phyloP scores from a whole-genome alignment of 2,329 filamentous ascomycete species.

The Hortaea werneckii region DNA sequence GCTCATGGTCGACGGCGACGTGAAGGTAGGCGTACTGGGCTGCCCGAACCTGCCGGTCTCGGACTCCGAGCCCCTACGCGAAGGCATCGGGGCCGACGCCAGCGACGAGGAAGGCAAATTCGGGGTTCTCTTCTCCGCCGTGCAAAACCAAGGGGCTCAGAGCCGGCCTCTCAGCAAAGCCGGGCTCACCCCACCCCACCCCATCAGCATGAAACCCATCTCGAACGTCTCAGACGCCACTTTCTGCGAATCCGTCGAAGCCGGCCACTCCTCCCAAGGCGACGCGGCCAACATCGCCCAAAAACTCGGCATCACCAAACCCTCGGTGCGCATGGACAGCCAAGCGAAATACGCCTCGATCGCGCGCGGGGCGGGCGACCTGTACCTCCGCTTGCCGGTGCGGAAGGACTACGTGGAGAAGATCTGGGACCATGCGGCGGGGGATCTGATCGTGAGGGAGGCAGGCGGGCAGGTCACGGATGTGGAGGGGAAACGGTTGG shows the following conservation, averaged over 20 bases:
- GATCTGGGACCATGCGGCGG: constrained; percentile 98
- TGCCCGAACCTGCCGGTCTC: constrained; percentile 92
- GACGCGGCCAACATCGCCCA: constrained; percentile 78
- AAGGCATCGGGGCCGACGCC: constrained; percentile 63
- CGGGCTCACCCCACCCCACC: constrained; percentile 43
- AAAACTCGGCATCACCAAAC: constrained; percentile 74
- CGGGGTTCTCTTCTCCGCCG: constrained; percentile 80
- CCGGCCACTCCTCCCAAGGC: constrained; percentile 79
- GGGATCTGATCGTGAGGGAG: constrained; percentile 87
- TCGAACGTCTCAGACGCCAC: constrained; percentile 67
- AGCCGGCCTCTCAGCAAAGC: constrained; percentile 59
- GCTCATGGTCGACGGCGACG: constrained; percentile 83
- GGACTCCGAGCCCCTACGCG: constrained; percentile 60
- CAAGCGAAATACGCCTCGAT: constrained; percentile 98
- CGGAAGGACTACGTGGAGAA: constrained; percentile 90
- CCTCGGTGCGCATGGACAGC: constrained; percentile 92
- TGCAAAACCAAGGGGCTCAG: constrained; percentile 68
- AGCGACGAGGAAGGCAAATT: constrained; percentile 58
- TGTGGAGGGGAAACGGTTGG: constrained; percentile 69
- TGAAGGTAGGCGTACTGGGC: constrained; percentile 87
- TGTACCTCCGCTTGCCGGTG: constrained; percentile 83
- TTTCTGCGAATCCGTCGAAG: constrained; percentile 95
- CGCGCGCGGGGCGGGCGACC: constrained; percentile 83
- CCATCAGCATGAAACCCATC: constrained; percentile 72
- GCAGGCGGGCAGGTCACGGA: constrained; percentile 89